Percentiles rank a stretch among this genome's conserved stretches.
These are phyloP conservation scores for Tillandsia leiboldiana DNA, from an alignment of 176 grass and related monocot species.

Conservation along the genomic window DNA sequence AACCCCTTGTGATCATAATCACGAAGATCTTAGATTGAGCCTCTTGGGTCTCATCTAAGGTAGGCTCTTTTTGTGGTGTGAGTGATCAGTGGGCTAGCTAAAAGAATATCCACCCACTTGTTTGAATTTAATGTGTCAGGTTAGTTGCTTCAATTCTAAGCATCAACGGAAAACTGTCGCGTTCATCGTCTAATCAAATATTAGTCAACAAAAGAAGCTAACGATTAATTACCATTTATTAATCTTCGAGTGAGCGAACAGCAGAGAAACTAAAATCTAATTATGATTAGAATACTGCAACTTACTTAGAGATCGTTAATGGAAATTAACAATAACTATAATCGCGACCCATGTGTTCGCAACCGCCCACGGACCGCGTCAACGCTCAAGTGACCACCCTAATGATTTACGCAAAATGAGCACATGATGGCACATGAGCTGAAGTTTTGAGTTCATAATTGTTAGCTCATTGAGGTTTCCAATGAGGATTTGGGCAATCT, in stretches of 20 bases:
- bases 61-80: conserved; percentile 10
- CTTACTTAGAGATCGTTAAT: too few species aligned
- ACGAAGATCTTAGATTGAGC: background rate
- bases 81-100: background rate
- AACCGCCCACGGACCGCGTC: too few species aligned
- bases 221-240: too few species aligned
- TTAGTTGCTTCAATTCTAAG: conserved; percentile 13
- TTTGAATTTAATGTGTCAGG: background rate
- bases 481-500: background rate
- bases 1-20: background rate
- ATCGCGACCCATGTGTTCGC: too few species aligned
- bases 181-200: too few species aligned
- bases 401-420: background rate
- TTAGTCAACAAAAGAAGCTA: too few species aligned
- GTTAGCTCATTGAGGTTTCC: background rate
- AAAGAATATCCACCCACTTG: background rate
- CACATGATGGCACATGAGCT: conserved; percentile 1
- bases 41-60: conserved; percentile 6
- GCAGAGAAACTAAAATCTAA: too few species aligned
- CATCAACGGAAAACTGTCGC: conserved; percentile 23
- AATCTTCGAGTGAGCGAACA: too few species aligned
- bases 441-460: background rate
- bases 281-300: too few species aligned
- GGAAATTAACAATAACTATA: too few species aligned
- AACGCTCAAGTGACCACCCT: too few species aligned